phyloP scores from a whole-genome alignment of 257 asterid genomes.

The Solanum appendiculatum region DNA sequence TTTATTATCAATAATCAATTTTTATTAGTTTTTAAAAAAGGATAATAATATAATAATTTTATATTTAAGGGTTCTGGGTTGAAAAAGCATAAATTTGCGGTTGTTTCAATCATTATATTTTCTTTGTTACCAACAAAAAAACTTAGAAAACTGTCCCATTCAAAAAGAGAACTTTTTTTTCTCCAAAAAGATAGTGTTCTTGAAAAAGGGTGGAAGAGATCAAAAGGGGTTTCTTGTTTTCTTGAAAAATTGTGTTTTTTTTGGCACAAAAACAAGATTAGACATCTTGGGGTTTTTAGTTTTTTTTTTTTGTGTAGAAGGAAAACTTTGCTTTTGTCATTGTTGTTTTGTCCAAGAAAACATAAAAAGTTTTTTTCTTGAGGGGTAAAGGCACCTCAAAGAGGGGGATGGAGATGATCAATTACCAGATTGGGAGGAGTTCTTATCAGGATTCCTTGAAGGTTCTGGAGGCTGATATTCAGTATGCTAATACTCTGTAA shows the following conservation, averaged over 20 bases:
- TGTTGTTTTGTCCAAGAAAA: slow-evolving; percentile 8
- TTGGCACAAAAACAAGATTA: slow-evolving; percentile 4
- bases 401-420: slow-evolving; percentile 52
- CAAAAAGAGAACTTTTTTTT: background rate
- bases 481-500: slow-evolving; percentile 78
- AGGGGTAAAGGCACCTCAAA: background rate
- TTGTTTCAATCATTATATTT: slow-evolving; percentile 19
- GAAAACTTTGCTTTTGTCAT: slow-evolving; percentile 8
- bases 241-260: slow-evolving; percentile 13
- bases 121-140: slow-evolving; percentile 15
- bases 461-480: slow-evolving; percentile 72
- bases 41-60: background rate
- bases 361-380: slow-evolving; percentile 9
- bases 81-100: slow-evolving; percentile 24
- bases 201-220: background rate
- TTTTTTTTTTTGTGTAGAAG: slow-evolving; percentile 7
- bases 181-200: background rate
- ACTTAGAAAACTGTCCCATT: slow-evolving; percentile 11
- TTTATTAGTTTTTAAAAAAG: background rate
- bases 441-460: slow-evolving; percentile 60
- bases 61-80: slow-evolving; percentile 4
- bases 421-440: slow-evolving; percentile 52
- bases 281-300: slow-evolving; percentile 23
- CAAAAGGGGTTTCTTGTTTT: background rate
- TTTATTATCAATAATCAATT: background rate